These are phyloP conservation scores for Wallemia ichthyophaga DNA, from an alignment of 1,284 basidiomycete genomes.

Conservation along the genomic window DNA sequence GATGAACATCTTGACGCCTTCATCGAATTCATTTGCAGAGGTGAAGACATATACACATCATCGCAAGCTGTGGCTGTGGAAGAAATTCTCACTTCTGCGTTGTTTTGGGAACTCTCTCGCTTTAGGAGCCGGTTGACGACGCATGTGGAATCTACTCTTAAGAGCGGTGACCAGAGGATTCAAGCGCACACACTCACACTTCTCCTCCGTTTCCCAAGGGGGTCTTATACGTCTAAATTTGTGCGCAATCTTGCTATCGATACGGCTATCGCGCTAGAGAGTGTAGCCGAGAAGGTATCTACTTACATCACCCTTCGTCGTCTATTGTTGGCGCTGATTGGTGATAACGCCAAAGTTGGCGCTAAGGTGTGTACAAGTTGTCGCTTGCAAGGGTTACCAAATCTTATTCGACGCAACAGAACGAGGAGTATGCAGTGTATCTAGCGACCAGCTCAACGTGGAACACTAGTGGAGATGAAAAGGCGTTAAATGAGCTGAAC, in stretches of 20 bases:
- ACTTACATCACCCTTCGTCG: neutral
- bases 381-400: too few species aligned
- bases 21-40: neutral
- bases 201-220: neutral
- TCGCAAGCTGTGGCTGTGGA: neutral
- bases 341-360: neutral
- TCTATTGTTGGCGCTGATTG: neutral
- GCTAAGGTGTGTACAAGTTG: neutral
- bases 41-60: neutral
- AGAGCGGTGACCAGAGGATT: neutral
- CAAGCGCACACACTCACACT: neutral
- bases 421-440: neutral
- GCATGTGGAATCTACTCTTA: neutral
- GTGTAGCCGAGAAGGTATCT: neutral
- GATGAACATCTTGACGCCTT: neutral
- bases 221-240: neutral
- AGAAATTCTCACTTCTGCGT: neutral
- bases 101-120: neutral
- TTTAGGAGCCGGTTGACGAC: neutral
- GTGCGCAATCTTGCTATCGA: neutral
- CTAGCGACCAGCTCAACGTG: neutral
- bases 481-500: neutral
- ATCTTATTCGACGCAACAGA: too few species aligned
- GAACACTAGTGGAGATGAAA: neutral
- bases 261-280: neutral